Evolutionary conservation across 1,284 basidiomycete genomes (phyloP).

Genomic region (Puccinia coronata): DNA sequence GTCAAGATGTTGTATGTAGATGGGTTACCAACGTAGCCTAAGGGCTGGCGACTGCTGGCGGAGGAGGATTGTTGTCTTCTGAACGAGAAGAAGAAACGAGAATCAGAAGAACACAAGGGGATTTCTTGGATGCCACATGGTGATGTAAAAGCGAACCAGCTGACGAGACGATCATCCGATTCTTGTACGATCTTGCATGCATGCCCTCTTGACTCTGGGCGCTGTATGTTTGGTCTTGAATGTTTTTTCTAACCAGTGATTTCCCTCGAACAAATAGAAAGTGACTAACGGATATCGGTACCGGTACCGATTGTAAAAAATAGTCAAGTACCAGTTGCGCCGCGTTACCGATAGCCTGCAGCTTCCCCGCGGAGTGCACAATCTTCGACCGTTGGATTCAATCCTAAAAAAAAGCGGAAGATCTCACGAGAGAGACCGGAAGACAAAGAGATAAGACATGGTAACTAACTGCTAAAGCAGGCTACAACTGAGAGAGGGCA

Average conservation of each 20-base stretch:
- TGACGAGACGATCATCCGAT: not conserved
- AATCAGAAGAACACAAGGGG: not conserved
- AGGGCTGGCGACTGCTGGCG: not conserved
- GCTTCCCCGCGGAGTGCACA: conserved; percentile 16
- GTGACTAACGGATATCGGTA: not conserved
- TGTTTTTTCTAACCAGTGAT: not conserved
- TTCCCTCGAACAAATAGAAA: too few species aligned
- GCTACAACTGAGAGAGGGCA: not conserved
- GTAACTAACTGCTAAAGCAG: too few species aligned
- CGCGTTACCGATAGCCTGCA: not conserved
- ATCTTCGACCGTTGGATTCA: not conserved
- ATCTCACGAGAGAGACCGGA: not conserved
- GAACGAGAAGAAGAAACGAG: not conserved
- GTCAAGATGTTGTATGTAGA: not conserved
- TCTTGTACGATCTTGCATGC: not conserved
- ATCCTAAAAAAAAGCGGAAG: not conserved
- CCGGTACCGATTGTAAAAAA: not conserved
- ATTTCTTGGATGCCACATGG: not conserved
- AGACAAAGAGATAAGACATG: conserved; percentile 9
- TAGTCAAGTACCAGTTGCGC: not conserved
- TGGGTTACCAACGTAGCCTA: not conserved
- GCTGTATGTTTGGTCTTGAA: not conserved
- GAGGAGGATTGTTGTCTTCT: not conserved
- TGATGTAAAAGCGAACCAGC: not conserved
- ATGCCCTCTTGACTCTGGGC: conserved; percentile 10